Conservation (phyloP, 768 basidiomycete species). For the Kwoniella shandongensis region DNA sequence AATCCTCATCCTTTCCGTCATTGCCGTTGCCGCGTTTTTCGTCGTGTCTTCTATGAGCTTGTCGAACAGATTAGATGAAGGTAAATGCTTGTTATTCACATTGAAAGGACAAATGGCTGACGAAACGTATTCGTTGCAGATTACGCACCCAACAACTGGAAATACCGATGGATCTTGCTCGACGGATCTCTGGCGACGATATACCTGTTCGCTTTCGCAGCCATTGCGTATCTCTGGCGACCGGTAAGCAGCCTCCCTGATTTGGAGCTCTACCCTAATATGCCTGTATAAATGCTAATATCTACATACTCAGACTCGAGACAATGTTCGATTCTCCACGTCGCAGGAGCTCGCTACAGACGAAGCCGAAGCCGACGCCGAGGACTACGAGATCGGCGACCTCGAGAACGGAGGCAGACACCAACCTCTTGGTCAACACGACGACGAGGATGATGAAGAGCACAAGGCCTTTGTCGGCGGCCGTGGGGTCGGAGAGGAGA, state of each 20-base stretch:
- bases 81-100: constrained; percentile 55
- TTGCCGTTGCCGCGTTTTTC: constrained; percentile 84
- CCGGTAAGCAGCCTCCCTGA: constrained; percentile 57
- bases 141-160: constrained; percentile 89
- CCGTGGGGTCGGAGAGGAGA: constrained; percentile 32
- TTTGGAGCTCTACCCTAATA: too few species aligned
- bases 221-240: constrained; percentile 88
- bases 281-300: background rate
- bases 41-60: constrained; percentile 88
- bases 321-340: constrained; percentile 68
- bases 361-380: constrained; percentile 41
- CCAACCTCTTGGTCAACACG: constrained; percentile 68
- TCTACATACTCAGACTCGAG: constrained; percentile 32
- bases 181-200: constrained; percentile 92
- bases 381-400: constrained; percentile 42
- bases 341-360: constrained; percentile 90
- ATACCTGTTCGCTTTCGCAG: constrained; percentile 75
- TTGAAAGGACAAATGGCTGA: background rate
- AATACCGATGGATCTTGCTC: constrained; percentile 88
- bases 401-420: constrained; percentile 64
- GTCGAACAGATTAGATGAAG: constrained; percentile 86
- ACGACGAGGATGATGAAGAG: constrained; percentile 35
- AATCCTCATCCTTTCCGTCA: constrained; percentile 76
- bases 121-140: constrained; percentile 57
- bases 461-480: constrained; percentile 13